Conservation (phyloP, 2,329 filamentous ascomycete species). For the Cercospora janseana region DNA sequence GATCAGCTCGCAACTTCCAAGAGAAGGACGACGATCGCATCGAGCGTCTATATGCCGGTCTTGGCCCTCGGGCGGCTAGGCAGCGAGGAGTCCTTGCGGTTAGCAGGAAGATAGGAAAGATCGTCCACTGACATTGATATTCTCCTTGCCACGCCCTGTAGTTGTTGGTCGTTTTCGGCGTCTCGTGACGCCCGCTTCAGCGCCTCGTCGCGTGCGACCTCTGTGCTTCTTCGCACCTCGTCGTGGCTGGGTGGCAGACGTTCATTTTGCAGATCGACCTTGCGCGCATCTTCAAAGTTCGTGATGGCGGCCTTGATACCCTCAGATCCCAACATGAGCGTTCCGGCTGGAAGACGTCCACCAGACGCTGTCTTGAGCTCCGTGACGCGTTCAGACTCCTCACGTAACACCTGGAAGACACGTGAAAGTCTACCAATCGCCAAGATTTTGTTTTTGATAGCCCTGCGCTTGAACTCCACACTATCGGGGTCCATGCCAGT, state of each 20-base stretch:
- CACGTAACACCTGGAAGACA: conserved; percentile 96
- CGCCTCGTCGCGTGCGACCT: conserved; percentile 77
- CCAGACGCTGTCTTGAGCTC: conserved; percentile 96
- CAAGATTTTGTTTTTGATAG: conserved; percentile 99
- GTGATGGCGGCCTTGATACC: conserved; percentile 98
- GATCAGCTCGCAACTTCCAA: conserved; percentile 13
- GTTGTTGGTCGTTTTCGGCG: conserved; percentile 84
- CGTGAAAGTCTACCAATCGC: conserved; percentile 94
- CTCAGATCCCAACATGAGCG: conserved; percentile 95
- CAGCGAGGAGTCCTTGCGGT: conserved; percentile 13
- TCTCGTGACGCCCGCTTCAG: conserved; percentile 82
- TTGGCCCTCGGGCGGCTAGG: conserved; percentile 17
- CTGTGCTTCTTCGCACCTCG: conserved; percentile 79
- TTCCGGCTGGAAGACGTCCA: conserved; percentile 87
- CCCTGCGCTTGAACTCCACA: conserved; percentile 88
- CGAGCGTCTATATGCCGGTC: conserved; percentile 14
- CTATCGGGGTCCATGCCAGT: conserved; percentile 70
- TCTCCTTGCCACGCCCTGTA: conserved; percentile 82
- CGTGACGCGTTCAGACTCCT: conserved; percentile 94
- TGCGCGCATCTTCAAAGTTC: conserved; percentile 93
- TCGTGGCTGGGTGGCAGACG: conserved; percentile 87
- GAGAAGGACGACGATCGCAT: background rate
- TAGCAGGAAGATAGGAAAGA: conserved; percentile 19
- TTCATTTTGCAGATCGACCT: conserved; percentile 97
- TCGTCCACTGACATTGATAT: conserved; percentile 78